Evolutionary conservation across 176 grass and related monocot species (phyloP), one percentile per base, ranked within the genome.

Genomic region (Phragmites australis): DNA sequence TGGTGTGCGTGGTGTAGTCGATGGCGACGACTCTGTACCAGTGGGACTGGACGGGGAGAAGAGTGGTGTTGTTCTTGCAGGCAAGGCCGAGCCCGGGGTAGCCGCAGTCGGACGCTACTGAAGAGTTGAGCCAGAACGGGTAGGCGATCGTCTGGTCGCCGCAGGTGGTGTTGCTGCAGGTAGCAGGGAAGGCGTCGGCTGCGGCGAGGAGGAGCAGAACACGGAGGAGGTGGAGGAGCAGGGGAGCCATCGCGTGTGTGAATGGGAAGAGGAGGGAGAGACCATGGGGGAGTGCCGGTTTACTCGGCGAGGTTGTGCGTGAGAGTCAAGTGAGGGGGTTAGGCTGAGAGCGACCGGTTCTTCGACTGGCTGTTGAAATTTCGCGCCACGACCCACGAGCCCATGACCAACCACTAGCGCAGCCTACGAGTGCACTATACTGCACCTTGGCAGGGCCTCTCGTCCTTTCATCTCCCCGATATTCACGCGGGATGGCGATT

Each of bases 11-110:
- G 3, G 0, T 0, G 65, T 93, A 93, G 52, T 81, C 7, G 87
- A 97, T 91, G 1, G 0, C 0, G 0, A 13, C 2, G 14, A 97
- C 55, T 17, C 1, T 91, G 84, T 93, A 93, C 3, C 73, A 48
- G 46, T 81, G 27, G 34, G 32, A 4, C 22, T 41, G 16, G 21
- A 74, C 15, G 39, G 22, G n/a, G 77, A 93, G 77, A 62, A 90
- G 74, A 0, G 21, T 78, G 12, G 53, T 4, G 21, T 81, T 29
- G 31, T 13, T 0, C 13, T 87, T 10, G 91, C 94, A 97, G 60
- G 54, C 6, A 2, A 97, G 87, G 59, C 21, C 46, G 55, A 97
- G 72, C 44, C 77, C 84, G 0, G 45, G 74, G 82, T 90, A 91
- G 52, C 87, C 78, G 16, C 89, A 91, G 32, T 13, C n/a, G 15